phyloP scores from a whole-genome alignment of 345 rosid species.

The Camelina neglecta region DNA sequence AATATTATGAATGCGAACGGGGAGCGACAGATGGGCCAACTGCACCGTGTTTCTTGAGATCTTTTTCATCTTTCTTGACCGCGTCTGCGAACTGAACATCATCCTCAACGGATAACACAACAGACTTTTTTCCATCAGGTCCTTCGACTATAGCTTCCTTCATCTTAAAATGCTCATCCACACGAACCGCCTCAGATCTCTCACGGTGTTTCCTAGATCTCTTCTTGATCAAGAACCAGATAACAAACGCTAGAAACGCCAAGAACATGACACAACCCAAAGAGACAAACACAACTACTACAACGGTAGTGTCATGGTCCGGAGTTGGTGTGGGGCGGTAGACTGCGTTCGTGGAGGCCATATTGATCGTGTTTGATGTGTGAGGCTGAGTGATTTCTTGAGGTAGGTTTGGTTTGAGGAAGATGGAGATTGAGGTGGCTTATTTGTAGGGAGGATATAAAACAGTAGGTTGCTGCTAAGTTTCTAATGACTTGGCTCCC shows the following conservation, averaged over 20 bases:
- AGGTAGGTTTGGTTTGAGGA: conserved; percentile 20
- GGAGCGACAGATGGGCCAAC: conserved; percentile 5
- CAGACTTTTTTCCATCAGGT: conserved; percentile 53
- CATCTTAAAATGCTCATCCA: conserved; percentile 63
- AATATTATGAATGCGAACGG: conserved; percentile 23
- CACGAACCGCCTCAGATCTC: conserved; percentile 44
- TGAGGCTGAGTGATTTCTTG: conserved; percentile 23
- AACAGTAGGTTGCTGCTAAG: conserved; percentile 45
- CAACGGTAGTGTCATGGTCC: conserved; percentile 51
- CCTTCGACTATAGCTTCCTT: conserved; percentile 61
- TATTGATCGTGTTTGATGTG: conserved; percentile 44
- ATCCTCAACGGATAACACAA: conserved; percentile 60
- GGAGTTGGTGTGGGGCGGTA: conserved; percentile 52
- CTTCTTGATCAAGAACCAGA: conserved; percentile 58
- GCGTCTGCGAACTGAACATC: conserved; percentile 57
- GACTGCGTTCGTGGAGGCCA: conserved; percentile 52
- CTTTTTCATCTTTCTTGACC: conserved; percentile 48
- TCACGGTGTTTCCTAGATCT: conserved; percentile 48
- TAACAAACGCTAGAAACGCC: conserved; percentile 52
- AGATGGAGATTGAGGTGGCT: conserved; percentile 31
- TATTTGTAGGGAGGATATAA: conserved; percentile 54
- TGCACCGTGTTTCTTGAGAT: conserved; percentile 23
- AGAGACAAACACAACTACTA: conserved; percentile 62
- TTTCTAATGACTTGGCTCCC: conserved; percentile 56
- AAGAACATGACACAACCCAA: conserved; percentile 61